Base-by-base conservation (phyloP, 202 grass and related monocot species). In the Musa balbisiana region DNA sequence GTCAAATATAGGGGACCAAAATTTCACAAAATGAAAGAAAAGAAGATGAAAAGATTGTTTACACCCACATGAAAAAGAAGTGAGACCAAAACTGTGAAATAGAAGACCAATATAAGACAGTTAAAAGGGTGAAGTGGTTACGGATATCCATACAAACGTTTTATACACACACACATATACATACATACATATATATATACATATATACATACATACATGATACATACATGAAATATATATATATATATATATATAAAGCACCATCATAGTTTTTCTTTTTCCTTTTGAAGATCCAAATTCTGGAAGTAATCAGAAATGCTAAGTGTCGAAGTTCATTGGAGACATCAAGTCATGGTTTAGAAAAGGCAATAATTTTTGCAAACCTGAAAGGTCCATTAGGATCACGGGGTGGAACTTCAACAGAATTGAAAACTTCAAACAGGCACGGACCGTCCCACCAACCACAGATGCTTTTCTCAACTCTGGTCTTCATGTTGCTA, bases 381-480 rank as follows among this genome's bases (percentile, higher is more conserved):
- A 54, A 97, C 93, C 93, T 93, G 65, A 97, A 78, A 78, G 88
- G 82, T 43, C 90, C 93, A 33, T 87, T 91, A 19, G 93, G 90
- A 79, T 93, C 93, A 72, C 93, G 81, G 53, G 89, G 83, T 70
- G 93, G 93, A 93, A 93, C 88, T 76, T 97, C 88, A 13, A 97
- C 91, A 33, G 53, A 58, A 74, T 93, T 90, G 49, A 97, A 55
- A 60, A 90, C 81, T 83, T 97, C 90, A 87, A 97, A 93, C 78
- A 97, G 88, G 52, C 93, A 97, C 58, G 90, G 90, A 49, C 93
- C 93, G 69, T 87, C 74, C 87, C 87, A 97, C 93, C 90, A 97
- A 71, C 53, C 72, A 79, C 93, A 97, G 69, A 73, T 80, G 69
- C 85, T 89, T 85, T 91, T 97, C 64, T 93, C 90, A 76, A 97